Evolutionary conservation across 345 rosid genomes (phyloP), one percentile per base, ranked within the genome.

Genomic region (Anastatica hierochuntica): DNA sequence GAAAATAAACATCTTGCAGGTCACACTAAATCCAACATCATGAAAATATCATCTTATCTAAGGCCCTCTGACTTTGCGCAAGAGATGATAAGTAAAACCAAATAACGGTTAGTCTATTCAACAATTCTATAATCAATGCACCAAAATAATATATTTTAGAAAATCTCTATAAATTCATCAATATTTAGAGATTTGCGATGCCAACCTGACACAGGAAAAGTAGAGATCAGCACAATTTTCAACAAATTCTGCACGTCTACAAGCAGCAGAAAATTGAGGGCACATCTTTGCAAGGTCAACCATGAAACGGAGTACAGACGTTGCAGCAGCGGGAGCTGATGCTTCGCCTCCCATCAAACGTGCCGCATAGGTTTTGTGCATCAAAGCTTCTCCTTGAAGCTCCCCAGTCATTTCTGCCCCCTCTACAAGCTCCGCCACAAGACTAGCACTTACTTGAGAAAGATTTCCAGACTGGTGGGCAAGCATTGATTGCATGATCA

Each of bases 321-420:
- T 90, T 2, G 95, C 95, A 68, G 88, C 83, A 63, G 86, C 90
- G 59, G 97, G 95, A 76, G 97, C 95, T 39, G 90, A 79, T 52
- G 97, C 94, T 74, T 86, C 90, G 29, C 97, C 95, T 53, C 94
- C 86, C 95, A 83, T 85, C 66, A 89, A 69, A 48, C 95, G 85
- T 5, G 95, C 94, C 6, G 97, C 97, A 72, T 90, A 90, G 43
- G 97, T 85, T 78, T 85, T 85, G 49, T 86, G 97, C 88, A 86
- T 90, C 60, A 86, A 72, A 70, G 95, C 97, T 67, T 90, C 94
- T 67, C 97, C 97, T 74, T 86, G 95, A 72, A 90, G 95, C 70
- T 83, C 95, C 58, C 88, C 95, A 49, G 80, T 78, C 84, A 76
- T 81, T 69, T 82, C 95, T 31, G 73, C 72, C 40, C 84, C 88